Conservation (phyloP, 1,139 yeast genomes). For the Dujonia santamariae region DNA sequence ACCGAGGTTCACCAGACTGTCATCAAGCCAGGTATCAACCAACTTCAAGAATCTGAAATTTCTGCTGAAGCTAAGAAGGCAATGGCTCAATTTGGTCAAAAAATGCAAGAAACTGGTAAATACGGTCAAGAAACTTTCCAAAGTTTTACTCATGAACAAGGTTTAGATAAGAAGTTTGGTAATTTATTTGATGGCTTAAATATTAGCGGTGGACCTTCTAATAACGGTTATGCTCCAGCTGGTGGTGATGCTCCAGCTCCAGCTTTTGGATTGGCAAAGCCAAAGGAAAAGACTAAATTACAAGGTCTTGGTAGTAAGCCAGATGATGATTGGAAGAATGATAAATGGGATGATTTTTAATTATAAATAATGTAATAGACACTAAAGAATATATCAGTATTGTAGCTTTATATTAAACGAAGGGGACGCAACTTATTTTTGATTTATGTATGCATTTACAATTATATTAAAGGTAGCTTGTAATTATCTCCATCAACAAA, state of each 20-base stretch:
- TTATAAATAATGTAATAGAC: no score
- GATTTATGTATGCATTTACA: background rate
- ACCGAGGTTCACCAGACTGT: constrained; percentile 84
- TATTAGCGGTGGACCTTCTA: constrained; percentile 17
- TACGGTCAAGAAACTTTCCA: constrained; percentile 67
- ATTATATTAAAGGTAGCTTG: no score
- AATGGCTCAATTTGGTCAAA: constrained; percentile 93
- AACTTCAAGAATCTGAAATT: constrained; percentile 76
- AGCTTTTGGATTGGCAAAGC: constrained; percentile 69
- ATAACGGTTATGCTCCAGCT: constrained; percentile 6
- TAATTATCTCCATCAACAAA: no score
- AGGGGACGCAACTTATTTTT: no score
- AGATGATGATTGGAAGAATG: constrained; percentile 32
- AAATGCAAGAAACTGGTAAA: constrained; percentile 83
- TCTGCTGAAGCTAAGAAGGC: constrained; percentile 83
- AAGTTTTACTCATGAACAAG: constrained; percentile 49
- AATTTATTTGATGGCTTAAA: constrained; percentile 49
- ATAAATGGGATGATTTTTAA: constrained; percentile 46
- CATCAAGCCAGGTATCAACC: constrained; percentile 83
- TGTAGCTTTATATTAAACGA: no score
- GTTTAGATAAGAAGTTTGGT: constrained; percentile 41
- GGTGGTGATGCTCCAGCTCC: constrained; percentile 42
- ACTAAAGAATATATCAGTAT: background rate
- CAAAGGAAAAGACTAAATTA: constrained; percentile 56
- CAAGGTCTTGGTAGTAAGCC: constrained; percentile 44